Evolutionary conservation across 75 land plant genomes (phyloP), one percentile per base, ranked within the genome.

Genomic region (Pinus taeda): DNA sequence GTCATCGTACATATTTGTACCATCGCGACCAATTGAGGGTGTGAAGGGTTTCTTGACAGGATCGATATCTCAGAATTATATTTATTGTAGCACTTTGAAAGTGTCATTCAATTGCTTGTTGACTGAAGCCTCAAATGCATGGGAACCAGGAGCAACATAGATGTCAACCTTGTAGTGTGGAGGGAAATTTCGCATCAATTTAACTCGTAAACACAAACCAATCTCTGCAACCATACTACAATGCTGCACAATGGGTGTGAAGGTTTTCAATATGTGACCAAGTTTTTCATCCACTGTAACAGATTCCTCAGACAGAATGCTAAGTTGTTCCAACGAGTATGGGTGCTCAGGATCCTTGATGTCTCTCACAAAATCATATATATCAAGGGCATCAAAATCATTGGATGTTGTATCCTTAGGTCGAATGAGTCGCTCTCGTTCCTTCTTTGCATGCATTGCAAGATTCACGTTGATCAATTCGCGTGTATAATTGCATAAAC

Each of bases 171-270:
- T 95, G 71, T 81, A 95, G 76, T 92, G 92, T 3, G 93, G 87
- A 37, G 96, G 96, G 55, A 95, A 90, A 74, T 74, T 83, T 13
- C 88, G 86, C 79, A 89, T 89, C 15, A 95, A 82, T 81, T 95
- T 92, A 30, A 89, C 91, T 33, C 98, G 84, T 26, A 95, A 63
- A 74, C 92, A 95, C 39, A 95, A 79, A 57, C 98, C 98, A 80
- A 95, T 95, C 3, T 93, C 88, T 9, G 96, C 88, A 24, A 96
- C 98, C 98, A 95, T 95, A 81, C 93, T 95, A 60, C 98, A 95
- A 73, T 95, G 98, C 39, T 91, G 90, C 15, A 95, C 89, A 1
- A 96, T 95, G 53, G 96, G 98, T 15, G 98, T 95, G 81, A 95
- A 95, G 39, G 92, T 91, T 60, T 93, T 86, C 98, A 33, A 33